Evolutionary conservation across 495 filamentous ascomycete genomes (phyloP).

Genomic region (Copromyces sp.): DNA sequence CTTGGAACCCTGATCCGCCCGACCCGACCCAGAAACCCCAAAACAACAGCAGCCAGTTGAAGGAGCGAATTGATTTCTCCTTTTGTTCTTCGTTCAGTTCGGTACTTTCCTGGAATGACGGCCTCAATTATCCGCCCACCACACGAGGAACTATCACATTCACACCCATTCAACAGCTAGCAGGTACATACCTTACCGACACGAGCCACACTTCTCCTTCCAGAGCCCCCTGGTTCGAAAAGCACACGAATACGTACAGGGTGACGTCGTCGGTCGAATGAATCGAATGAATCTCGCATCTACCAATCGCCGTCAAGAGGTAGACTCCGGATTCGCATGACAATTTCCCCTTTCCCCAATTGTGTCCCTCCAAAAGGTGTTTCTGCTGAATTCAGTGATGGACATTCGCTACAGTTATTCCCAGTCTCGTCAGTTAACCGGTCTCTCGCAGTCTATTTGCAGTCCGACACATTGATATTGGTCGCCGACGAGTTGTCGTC

Average conservation of each 20-base stretch:
- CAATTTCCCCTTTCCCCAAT: background rate
- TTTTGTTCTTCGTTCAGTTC: background rate
- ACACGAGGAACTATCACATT: background rate
- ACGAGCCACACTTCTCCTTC: background rate
- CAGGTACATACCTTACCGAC: background rate
- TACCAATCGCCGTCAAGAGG: background rate
- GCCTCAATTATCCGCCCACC: background rate
- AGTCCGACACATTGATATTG: background rate
- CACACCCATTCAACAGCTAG: background rate
- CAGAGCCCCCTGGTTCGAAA: background rate
- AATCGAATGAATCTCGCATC: background rate
- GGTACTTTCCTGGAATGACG: background rate
- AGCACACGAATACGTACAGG: background rate
- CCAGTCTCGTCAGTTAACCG: background rate
- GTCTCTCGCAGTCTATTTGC: background rate
- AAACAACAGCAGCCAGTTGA: background rate
- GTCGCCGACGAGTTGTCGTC: background rate
- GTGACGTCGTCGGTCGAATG: background rate
- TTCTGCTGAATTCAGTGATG: background rate
- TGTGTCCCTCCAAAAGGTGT: background rate
- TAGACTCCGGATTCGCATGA: background rate
- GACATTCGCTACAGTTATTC: background rate
- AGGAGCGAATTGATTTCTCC: background rate
- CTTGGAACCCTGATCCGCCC: background rate
- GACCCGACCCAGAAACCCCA: background rate